phyloP scores from a whole-genome alignment of 768 basidiomycete genomes.

The Kwoniella botswanensis region DNA sequence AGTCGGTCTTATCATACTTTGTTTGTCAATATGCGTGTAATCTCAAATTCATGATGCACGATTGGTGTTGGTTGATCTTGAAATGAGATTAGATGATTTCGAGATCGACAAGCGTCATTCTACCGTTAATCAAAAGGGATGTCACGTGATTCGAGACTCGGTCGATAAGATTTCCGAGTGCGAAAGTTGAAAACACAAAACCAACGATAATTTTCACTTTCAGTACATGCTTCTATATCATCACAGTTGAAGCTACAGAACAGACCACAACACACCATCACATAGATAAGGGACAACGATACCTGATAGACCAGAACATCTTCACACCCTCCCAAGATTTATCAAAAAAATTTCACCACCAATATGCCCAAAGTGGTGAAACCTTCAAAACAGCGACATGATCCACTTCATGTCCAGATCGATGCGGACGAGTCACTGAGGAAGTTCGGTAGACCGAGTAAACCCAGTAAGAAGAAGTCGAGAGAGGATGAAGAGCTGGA shows the following conservation, averaged over 20 bases:
- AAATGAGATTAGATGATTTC: no score
- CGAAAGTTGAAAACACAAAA: conserved; percentile 2
- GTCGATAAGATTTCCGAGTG: conserved; percentile 1
- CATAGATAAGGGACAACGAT: no score
- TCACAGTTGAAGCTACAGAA: neutral
- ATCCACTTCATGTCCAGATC: conserved; percentile 84
- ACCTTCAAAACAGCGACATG: conserved; percentile 65
- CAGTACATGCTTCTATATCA: no score
- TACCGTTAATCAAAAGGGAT: neutral
- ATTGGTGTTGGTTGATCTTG: no score
- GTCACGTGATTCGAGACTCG: conserved; percentile 11
- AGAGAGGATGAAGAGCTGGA: conserved; percentile 65
- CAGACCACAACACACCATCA: neutral
- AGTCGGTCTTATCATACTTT: no score
- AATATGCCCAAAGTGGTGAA: conserved; percentile 46
- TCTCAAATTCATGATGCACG: no score
- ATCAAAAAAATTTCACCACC: no score
- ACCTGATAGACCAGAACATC: no score
- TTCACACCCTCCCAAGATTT: no score
- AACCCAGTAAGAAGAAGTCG: conserved; percentile 62
- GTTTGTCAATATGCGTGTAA: no score
- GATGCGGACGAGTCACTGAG: conserved; percentile 74
- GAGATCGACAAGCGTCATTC: no score
- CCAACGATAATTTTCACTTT: neutral
- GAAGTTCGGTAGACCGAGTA: conserved; percentile 77